Evolutionary conservation across 805 yeast species (phyloP), one percentile per base, ranked within the genome.

Genomic region (Kodamaea jinghongensis): DNA sequence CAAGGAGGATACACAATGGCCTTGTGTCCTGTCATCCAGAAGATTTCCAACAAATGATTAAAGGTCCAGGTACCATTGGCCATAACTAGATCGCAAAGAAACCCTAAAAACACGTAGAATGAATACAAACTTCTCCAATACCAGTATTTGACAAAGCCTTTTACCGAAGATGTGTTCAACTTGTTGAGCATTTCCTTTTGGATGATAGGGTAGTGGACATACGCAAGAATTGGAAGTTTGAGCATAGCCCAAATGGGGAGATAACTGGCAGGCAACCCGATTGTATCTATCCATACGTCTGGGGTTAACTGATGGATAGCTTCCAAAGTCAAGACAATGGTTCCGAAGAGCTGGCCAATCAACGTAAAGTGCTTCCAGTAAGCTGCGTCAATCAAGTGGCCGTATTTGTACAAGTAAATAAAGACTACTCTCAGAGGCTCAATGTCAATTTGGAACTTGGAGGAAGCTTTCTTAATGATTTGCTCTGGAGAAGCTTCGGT

Each of bases 121-220:
- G 67, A 58, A 73, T 83, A 75, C 54, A 95, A 72, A 0, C 65
- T 2, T 17, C 70, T 61, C 97, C 98, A 93, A 60, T 93, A 93
- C 2, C 65, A 30, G 45, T 70, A 76, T 55, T 69, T 68, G n/a
- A 45, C 47, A 11, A 47, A 35, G 14, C 52, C 53, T 16, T 79
- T 81, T 8, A 33, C 23, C 3, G 43, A 51, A 29, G 55, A 42
- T 40, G 55, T 58, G 37, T 63, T 64, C 46, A 85, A 62, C 49
- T 83, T 83, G 36, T 65, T 66, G 47, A 89, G 65, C 99, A 93
- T 93, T 50, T 91, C 98, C 17, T 68, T 63, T 31, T 95, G 95
- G 25, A 93, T 81, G 12, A 90, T 78, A 1, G 99, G 99, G 65
- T 86, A 93, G 63, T 93, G 99, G n/a, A 88, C 86, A 55, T 93